Percentiles rank a stretch among this genome's conserved stretches.
Evolutionary conservation across 148 eudicot species (phyloP).

Genomic region (Amaranthus palmeri): DNA sequence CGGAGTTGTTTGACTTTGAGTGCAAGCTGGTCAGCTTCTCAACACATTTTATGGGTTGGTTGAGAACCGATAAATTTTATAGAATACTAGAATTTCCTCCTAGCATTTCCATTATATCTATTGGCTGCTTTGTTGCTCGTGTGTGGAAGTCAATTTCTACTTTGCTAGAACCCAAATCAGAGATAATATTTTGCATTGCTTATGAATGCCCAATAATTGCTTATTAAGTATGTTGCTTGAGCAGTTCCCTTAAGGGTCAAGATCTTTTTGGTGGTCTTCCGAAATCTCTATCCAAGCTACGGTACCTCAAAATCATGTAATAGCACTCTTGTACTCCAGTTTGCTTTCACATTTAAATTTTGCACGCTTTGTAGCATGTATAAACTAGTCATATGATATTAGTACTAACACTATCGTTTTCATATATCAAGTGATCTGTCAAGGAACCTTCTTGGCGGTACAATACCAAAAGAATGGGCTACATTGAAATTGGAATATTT

Average conservation of each 20-base stretch:
- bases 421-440: slow-evolving; percentile 27
- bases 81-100: too few species aligned
- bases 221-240: not conserved
- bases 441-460: slow-evolving; percentile 38
- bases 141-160: not conserved
- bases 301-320: slow-evolving; percentile 28
- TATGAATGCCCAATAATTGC: slow-evolving; percentile 4
- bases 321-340: slow-evolving; percentile 8
- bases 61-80: not conserved
- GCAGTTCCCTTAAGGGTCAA: slow-evolving; percentile 39
- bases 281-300: slow-evolving; percentile 28
- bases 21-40: not conserved
- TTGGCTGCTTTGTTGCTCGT: not conserved
- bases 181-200: not conserved
- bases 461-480: slow-evolving; percentile 40
- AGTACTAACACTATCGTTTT: slow-evolving; percentile 10
- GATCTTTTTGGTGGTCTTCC: slow-evolving; percentile 41
- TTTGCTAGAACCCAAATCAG: not conserved
- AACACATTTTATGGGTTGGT: not conserved
- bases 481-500: slow-evolving; percentile 27
- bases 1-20: not conserved
- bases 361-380: not conserved
- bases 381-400: not conserved
- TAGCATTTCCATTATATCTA: not conserved
- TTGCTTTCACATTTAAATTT: not conserved